Conservation (phyloP, 108 stramenopile genomes). For the Chaetoceros muelleri region DNA sequence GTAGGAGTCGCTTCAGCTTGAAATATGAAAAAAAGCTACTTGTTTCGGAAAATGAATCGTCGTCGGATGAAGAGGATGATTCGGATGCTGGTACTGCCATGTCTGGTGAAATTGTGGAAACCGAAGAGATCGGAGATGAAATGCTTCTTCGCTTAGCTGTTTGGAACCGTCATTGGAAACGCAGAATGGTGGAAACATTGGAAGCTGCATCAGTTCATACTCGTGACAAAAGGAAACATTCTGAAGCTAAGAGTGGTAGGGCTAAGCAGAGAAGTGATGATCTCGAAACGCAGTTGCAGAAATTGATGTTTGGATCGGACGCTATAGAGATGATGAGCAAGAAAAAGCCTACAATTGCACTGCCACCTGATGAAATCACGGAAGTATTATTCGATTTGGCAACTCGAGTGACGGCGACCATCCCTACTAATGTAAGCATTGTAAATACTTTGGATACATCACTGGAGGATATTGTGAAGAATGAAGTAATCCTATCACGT, state of each 20-base stretch:
- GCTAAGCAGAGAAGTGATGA: constrained; percentile 5
- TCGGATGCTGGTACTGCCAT: constrained; percentile 6
- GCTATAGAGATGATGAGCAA: constrained; percentile 43
- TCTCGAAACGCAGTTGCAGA: constrained; percentile 30
- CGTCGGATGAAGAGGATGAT: constrained; percentile 18
- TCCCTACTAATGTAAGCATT: constrained; percentile 38
- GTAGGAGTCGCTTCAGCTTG: too few relatives aligned
- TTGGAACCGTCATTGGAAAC: constrained; percentile 62
- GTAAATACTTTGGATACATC: constrained; percentile 9
- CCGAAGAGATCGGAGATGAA: constrained; percentile 28
- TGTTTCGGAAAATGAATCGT: too few relatives aligned
- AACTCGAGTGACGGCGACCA: constrained; percentile 30
- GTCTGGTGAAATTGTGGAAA: constrained; percentile 6
- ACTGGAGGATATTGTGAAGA: constrained; percentile 7
- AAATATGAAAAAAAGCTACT: too few relatives aligned
- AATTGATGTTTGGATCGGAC: constrained; percentile 64
- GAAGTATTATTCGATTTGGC: constrained; percentile 66
- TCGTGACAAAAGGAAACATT: constrained; percentile 17
- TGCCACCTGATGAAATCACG: constrained; percentile 73
- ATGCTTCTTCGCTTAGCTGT: constrained; percentile 63
- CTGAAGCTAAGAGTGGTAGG: neutral
- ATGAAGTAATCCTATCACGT: constrained; percentile 12
- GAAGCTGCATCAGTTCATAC: constrained; percentile 21
- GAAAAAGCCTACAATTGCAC: constrained; percentile 45
- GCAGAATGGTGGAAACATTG: constrained; percentile 47